A percentile compares a stretch with the other conserved stretches of the same genome.
These are phyloP conservation scores for Arachis hypogaea DNA, from an alignment of 306 rosid genomes.

Conservation along the genomic window DNA sequence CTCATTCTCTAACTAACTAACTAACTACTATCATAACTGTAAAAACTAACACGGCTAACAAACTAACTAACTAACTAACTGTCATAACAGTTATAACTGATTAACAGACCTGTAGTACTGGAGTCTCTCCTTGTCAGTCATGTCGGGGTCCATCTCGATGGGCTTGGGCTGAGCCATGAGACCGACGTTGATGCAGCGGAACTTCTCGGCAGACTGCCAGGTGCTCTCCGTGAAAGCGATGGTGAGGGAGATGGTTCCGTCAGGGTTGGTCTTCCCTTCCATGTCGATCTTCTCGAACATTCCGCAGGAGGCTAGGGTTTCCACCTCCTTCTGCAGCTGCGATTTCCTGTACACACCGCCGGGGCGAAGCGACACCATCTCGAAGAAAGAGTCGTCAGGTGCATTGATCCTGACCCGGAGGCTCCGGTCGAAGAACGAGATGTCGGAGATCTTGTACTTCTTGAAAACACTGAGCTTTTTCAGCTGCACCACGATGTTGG, in stretches of 20 bases:
- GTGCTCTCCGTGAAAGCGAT: slow-evolving; percentile 73
- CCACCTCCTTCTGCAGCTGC: slow-evolving; percentile 79
- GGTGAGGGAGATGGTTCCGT: slow-evolving; percentile 59
- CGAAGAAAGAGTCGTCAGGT: slow-evolving; percentile 72
- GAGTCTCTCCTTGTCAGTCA: slow-evolving; percentile 78
- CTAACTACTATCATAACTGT: too few species aligned
- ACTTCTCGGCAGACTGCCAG: slow-evolving; percentile 70
- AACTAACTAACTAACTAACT: not conserved
- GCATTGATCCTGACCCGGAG: slow-evolving; percentile 55
- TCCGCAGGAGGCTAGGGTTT: slow-evolving; percentile 67
- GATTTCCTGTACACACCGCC: slow-evolving; percentile 67
- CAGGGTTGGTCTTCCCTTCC: slow-evolving; percentile 78
- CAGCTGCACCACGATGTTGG: slow-evolving; percentile 69
- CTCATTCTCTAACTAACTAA: too few species aligned
- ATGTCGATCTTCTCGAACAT: slow-evolving; percentile 83
- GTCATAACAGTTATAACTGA: not conserved
- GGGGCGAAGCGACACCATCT: slow-evolving; percentile 71
- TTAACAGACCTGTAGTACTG: slow-evolving; percentile 49
- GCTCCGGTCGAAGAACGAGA: slow-evolving; percentile 63
- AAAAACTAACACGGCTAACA: not conserved
- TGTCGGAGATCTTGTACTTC: slow-evolving; percentile 72
- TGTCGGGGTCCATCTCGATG: slow-evolving; percentile 70
- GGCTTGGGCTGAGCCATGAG: slow-evolving; percentile 67
- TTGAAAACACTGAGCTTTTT: slow-evolving; percentile 75
- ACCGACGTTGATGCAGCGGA: slow-evolving; percentile 82